These are phyloP conservation scores for Pestalotiopsis sp. DNA, from an alignment of 2,329 filamentous ascomycete species.

Conservation along the genomic window DNA sequence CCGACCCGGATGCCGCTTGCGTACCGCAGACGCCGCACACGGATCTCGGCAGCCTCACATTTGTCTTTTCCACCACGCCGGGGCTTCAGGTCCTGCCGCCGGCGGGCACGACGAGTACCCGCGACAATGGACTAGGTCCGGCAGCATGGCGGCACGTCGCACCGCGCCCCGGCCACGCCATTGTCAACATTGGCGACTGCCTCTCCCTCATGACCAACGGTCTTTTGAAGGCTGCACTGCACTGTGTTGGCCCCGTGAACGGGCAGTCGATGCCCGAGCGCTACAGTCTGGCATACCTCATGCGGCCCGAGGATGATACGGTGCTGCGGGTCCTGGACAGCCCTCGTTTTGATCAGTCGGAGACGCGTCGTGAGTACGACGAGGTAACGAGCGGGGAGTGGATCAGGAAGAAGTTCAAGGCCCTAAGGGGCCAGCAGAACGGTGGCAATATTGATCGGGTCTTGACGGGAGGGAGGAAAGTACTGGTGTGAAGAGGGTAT, in stretches of 20 bases:
- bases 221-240: not conserved
- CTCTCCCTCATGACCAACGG: constrained; percentile 5
- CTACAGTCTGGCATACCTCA: constrained; percentile 2
- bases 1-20: not conserved
- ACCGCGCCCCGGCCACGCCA: not conserved
- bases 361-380: not conserved
- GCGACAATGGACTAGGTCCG: not conserved
- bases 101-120: not conserved
- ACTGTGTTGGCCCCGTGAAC: not conserved
- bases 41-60: not conserved
- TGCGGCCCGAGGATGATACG: not conserved
- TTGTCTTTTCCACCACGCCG: not conserved
- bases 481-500: not conserved
- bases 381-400: constrained; percentile 8
- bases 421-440: not conserved
- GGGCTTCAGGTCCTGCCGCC: not conserved
- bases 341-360: not conserved
- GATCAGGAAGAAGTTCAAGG: constrained; percentile 9
- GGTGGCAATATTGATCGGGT: not conserved
- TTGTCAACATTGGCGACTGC: constrained; percentile 7
- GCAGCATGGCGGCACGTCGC: not conserved
- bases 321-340: not conserved
- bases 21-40: constrained; percentile 2
- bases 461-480: constrained; percentile 3
- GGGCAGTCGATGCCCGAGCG: not conserved